Base-by-base conservation (phyloP, 345 rosid genomes). In the Barbarea vulgaris region DNA sequence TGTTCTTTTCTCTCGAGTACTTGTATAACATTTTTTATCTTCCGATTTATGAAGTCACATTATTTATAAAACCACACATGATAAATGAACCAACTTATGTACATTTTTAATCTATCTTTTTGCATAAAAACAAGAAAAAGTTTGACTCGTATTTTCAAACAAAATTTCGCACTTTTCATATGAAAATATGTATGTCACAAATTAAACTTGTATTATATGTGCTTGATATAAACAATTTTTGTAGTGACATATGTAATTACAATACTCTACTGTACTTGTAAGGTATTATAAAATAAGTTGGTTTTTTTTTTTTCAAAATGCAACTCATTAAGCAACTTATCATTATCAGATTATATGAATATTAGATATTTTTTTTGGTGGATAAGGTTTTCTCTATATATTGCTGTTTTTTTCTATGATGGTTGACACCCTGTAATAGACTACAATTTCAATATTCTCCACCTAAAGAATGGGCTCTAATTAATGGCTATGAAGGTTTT, bases 391-490 rank as follows among this genome's bases (percentile, higher is more conserved):
- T 41, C 3, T 39, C 6, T 36, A 18, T 4, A 3, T 8, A 34
- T 6, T 64, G n/a, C 17, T 28, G 11, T 58, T 13, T 70, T 58
- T 44, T 33, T 22, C 2, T 42, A 63, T 77, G 46, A 63, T 77
- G 67, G 76, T 70, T 70, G 76, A 64, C 80, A 77, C 61, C 80
- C 76, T 77, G 76, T 77, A 71, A 71, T 56, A 70, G 76, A 48
- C 34, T 36, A 57, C 37, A 56, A 64, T 47, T 46, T 71, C 71
- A 77, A 71, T 56, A 64, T 70, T 56, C 62, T 64, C 76, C 72
- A 77, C 80, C 72, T 36, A 77, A 72, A 70, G 72, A 71, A 71
- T 77, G 76, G 80, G 80, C 41, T 77, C 62, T 77, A 64, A 47
- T 70, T 36, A 64, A 70, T 70, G 80, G 76, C 67, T 64, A 41